Percentiles rank a stretch among this genome's conserved stretches.
These are phyloP conservation scores for Aquilaria malaccensis DNA, from an alignment of 345 rosid species.

Conservation along the genomic window DNA sequence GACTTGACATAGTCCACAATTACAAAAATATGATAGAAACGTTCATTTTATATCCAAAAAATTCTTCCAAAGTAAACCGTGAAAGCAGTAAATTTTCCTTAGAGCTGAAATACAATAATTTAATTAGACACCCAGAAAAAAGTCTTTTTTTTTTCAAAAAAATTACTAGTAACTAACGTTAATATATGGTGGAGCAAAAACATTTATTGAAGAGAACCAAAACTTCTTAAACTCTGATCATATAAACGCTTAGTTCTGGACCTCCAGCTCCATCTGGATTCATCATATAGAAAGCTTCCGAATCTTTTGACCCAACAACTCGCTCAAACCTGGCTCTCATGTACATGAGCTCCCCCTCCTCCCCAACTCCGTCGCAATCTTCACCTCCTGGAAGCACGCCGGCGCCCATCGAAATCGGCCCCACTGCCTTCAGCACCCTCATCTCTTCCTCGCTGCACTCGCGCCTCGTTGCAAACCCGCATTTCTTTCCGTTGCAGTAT, in stretches of 20 bases:
- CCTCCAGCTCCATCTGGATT: slow-evolving; percentile 78
- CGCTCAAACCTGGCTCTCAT: slow-evolving; percentile 95
- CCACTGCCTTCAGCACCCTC: slow-evolving; percentile 66
- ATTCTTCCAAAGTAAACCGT: too few relatives aligned
- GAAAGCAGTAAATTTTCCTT: too few relatives aligned
- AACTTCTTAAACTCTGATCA: slow-evolving; percentile 49
- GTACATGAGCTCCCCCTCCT: slow-evolving; percentile 88
- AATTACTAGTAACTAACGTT: neutral
- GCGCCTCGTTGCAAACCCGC: slow-evolving; percentile 67
- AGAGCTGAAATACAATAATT: too few relatives aligned
- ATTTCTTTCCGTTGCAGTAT: slow-evolving; percentile 85
- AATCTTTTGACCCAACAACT: slow-evolving; percentile 83
- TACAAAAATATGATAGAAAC: too few relatives aligned
- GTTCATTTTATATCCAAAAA: too few relatives aligned
- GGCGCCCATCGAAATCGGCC: slow-evolving; percentile 88
- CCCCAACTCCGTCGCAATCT: slow-evolving; percentile 25
- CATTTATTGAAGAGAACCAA: too few relatives aligned
- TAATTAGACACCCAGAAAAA: too few relatives aligned
- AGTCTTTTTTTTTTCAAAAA: too few relatives aligned
- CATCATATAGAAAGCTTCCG: slow-evolving; percentile 96
- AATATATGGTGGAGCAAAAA: neutral
- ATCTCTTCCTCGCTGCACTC: slow-evolving; percentile 63
- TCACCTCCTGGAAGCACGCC: slow-evolving; percentile 77
- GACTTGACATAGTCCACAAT: too few relatives aligned
- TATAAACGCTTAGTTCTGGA: slow-evolving; percentile 86